phyloP scores from a whole-genome alignment of 2,329 filamentous ascomycete genomes.

The Pleurostoma richardsiae region DNA sequence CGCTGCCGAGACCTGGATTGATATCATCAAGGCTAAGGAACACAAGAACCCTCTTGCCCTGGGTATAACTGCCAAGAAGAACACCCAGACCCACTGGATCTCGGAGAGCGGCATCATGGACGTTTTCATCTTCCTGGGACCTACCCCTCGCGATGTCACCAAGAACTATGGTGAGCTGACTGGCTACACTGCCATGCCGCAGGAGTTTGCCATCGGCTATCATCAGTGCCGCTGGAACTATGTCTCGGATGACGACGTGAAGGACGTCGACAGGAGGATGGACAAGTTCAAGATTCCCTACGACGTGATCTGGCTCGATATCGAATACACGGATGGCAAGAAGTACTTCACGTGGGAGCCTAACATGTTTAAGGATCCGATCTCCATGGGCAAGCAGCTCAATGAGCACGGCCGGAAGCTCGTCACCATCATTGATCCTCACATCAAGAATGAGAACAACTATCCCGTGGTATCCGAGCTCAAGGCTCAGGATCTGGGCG shows the following conservation, averaged over 20 bases:
- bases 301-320: conserved; percentile 98
- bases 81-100: conserved; percentile 93
- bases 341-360: conserved; percentile 98
- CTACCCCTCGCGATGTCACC: conserved; percentile 75
- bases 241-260: conserved; percentile 92
- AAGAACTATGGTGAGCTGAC: conserved; percentile 87
- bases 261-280: conserved; percentile 93
- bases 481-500: conserved; percentile 75
- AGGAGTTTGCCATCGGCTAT: conserved; percentile 88
- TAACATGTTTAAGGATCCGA: conserved; percentile 80
- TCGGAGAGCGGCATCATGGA: conserved; percentile 88
- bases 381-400: conserved; percentile 82
- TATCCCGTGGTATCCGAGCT: conserved; percentile 77
- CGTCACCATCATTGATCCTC: conserved; percentile 91
- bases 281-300: conserved; percentile 94
- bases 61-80: conserved; percentile 62
- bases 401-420: conserved; percentile 83
- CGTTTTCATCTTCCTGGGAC: conserved; percentile 90
- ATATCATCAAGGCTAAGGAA: conserved; percentile 77
- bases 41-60: conserved; percentile 73
- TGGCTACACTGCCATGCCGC: conserved; percentile 84
- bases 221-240: conserved; percentile 99
- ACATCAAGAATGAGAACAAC: conserved; percentile 86
- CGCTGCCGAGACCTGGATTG: conserved; percentile 94
- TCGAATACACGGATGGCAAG: conserved; percentile 94